A percentile compares a stretch with the other conserved stretches of the same genome.
Evolutionary conservation across 1,284 basidiomycete genomes (phyloP).

Genomic region (Farysia itapuensis): DNA sequence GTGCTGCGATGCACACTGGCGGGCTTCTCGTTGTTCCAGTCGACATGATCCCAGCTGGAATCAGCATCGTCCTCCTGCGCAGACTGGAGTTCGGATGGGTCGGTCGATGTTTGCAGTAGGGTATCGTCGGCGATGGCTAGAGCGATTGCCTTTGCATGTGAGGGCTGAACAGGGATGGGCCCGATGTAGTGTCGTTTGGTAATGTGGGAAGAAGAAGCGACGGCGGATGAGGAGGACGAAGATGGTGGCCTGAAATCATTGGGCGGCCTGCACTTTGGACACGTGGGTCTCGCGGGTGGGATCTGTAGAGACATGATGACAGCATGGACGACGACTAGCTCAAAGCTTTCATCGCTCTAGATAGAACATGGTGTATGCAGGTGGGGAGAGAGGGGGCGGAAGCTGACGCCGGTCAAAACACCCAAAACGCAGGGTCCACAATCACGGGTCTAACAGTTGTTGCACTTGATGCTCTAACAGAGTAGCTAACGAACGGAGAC

Average conservation of each 20-base stretch:
- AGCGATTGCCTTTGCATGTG: slow-evolving; percentile 24
- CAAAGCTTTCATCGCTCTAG: no score
- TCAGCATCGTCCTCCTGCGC: neutral
- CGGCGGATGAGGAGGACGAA: slow-evolving; percentile 8
- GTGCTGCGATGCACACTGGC: no score
- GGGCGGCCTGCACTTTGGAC: slow-evolving; percentile 12
- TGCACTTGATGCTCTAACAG: no score
- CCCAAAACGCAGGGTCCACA: no score
- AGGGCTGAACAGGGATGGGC: slow-evolving; percentile 22
- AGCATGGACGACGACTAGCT: no score
- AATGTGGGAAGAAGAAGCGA: slow-evolving; percentile 14
- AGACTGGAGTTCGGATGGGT: neutral
- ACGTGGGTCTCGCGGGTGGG: slow-evolving; percentile 12
- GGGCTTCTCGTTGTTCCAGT: neutral
- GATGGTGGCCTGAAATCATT: slow-evolving; percentile 13
- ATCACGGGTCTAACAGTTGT: no score
- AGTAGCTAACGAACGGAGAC: no score
- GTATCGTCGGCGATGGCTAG: slow-evolving; percentile 28
- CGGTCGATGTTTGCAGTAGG: neutral
- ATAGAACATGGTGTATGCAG: no score
- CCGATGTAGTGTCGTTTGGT: slow-evolving; percentile 32
- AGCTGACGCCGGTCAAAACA: no score
- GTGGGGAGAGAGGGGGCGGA: no score
- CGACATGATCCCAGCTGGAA: neutral
- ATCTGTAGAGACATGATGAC: slow-evolving; percentile 5